A percentile compares a stretch with the other conserved stretches of the same genome.
phyloP scores from a whole-genome alignment of 495 filamentous ascomycete species.

The Gamarada debralockiae region DNA sequence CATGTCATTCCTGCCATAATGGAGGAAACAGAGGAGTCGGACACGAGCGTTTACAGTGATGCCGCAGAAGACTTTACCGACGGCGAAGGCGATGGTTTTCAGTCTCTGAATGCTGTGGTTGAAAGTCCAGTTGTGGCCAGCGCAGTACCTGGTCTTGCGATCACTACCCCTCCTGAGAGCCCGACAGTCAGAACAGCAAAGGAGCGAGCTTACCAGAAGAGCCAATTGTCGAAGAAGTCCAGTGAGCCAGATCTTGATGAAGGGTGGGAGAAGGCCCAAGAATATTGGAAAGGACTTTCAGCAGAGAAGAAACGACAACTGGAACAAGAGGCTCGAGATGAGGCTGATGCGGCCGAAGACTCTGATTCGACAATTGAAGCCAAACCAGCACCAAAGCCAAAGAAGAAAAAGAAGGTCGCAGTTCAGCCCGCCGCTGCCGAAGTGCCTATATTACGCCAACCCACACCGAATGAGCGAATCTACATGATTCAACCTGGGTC shows the following conservation, averaged over 20 bases:
- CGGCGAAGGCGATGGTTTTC: slow-evolving; percentile 67
- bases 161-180: slow-evolving; percentile 18
- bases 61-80: slow-evolving; percentile 75
- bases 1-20: slow-evolving; percentile 6
- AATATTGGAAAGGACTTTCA: slow-evolving; percentile 61
- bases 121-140: slow-evolving; percentile 41
- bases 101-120: slow-evolving; percentile 80
- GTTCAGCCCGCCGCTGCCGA: slow-evolving; percentile 2
- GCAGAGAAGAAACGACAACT: slow-evolving; percentile 52
- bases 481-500: slow-evolving; percentile 41
- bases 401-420: slow-evolving; percentile 33
- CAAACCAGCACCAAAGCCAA: slow-evolving; percentile 33
- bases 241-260: slow-evolving; percentile 30
- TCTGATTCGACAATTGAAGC: slow-evolving; percentile 36
- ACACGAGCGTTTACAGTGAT: slow-evolving; percentile 78
- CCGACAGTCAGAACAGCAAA: slow-evolving; percentile 13
- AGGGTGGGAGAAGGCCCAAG: slow-evolving; percentile 59
- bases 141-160: slow-evolving; percentile 1
- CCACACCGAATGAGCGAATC: slow-evolving; percentile 23
- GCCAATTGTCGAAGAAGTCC: slow-evolving; percentile 13
- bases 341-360: slow-evolving; percentile 23
- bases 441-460: slow-evolving; percentile 8
- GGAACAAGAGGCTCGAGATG: slow-evolving; percentile 47
- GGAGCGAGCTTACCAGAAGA: slow-evolving; percentile 12
- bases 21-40: slow-evolving; percentile 25